Evolutionary conservation across 345 rosid genomes (phyloP).

Genomic region (Moricandia arvensis): DNA sequence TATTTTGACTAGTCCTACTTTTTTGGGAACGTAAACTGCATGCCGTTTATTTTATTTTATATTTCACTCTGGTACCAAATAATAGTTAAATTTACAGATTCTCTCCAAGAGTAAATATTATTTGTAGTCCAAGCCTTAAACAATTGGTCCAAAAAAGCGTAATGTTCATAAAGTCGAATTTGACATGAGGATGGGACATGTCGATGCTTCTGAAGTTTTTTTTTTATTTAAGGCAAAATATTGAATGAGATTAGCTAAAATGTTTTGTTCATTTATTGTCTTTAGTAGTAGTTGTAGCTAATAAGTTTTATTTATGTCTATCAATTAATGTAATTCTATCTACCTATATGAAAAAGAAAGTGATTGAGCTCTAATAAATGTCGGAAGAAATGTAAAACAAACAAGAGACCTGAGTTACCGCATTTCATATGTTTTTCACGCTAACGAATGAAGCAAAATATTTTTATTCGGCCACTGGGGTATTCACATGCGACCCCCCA

Average conservation of each 20-base stretch:
- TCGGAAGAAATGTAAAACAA: neutral
- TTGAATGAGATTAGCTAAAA: neutral
- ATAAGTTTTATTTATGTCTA: neutral
- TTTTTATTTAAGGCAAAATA: neutral
- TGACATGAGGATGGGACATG: slow-evolving; percentile 27
- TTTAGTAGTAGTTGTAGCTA: neutral
- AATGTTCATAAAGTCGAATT: neutral
- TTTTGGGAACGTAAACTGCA: slow-evolving; percentile 31
- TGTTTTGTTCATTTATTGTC: neutral
- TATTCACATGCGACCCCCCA: no score
- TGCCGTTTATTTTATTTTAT: slow-evolving; percentile 25
- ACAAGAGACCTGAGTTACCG: no score
- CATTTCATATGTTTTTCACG: no score
- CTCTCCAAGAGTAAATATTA: neutral
- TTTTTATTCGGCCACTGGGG: no score
- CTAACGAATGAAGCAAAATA: no score
- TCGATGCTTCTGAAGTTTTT: neutral
- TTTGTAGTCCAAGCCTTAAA: slow-evolving; percentile 17
- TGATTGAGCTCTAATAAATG: neutral
- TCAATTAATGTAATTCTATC: neutral
- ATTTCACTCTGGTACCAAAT: neutral
- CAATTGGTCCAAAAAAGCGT: slow-evolving; percentile 19
- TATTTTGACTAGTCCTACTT: slow-evolving; percentile 17
- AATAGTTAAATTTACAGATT: slow-evolving; percentile 7
- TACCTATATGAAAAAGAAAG: neutral